phyloP scores from a whole-genome alignment of 345 rosid genomes.

The Euphorbia tirucalli region DNA sequence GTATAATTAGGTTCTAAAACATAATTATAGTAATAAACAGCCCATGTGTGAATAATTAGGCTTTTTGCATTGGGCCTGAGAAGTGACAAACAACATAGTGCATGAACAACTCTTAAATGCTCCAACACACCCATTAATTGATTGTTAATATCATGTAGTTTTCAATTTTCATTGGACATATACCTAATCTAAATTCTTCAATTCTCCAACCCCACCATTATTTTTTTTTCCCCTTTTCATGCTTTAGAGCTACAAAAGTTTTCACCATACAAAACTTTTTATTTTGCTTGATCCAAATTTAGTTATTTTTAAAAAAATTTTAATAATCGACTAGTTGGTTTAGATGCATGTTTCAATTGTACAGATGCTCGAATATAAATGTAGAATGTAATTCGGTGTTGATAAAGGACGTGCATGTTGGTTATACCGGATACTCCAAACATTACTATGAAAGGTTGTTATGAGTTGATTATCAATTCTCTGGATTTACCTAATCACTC shows the following conservation, averaged over 20 bases:
- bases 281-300: not conserved
- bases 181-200: not conserved
- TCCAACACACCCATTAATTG: not conserved
- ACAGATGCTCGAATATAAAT: too few relatives aligned
- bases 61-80: not conserved
- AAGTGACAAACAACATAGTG: not conserved
- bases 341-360: too few relatives aligned
- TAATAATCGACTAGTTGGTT: too few relatives aligned
- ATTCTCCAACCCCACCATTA: not conserved
- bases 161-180: slow-evolving; percentile 30
- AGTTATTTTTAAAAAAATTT: too few relatives aligned
- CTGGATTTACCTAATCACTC: too few relatives aligned
- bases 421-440: too few relatives aligned
- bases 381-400: too few relatives aligned
- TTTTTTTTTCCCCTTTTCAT: too few relatives aligned
- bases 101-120: not conserved
- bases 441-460: too few relatives aligned
- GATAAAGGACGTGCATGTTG: too few relatives aligned
- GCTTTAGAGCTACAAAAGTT: too few relatives aligned
- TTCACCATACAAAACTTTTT: not conserved
- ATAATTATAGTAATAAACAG: not conserved
- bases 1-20: accelerated
- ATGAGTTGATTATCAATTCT: too few relatives aligned
- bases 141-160: not conserved
- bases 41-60: not conserved